These are phyloP conservation scores for Furcasterigmium furcatum DNA, from an alignment of 2,329 filamentous ascomycete species.

Conservation along the genomic window DNA sequence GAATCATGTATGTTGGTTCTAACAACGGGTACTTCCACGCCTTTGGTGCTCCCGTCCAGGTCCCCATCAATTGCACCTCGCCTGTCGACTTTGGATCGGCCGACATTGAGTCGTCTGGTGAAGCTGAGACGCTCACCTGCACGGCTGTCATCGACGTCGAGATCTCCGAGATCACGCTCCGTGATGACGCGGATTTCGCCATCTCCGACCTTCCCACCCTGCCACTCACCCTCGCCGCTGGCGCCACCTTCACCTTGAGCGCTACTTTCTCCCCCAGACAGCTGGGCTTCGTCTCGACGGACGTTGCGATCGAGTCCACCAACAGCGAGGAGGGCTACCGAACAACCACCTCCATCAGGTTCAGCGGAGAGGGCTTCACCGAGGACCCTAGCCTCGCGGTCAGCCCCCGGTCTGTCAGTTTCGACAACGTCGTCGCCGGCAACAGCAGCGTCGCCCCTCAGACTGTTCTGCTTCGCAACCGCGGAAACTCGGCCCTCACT, in stretches of 20 bases:
- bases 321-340: constrained; percentile 44
- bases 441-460: constrained; percentile 33
- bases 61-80: constrained; percentile 50
- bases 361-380: constrained; percentile 48
- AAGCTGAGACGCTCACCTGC: constrained; percentile 38
- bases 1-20: constrained; percentile 51
- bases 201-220: constrained; percentile 28
- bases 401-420: constrained; percentile 44
- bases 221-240: constrained; percentile 25
- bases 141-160: constrained; percentile 39
- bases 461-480: constrained; percentile 44
- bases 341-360: constrained; percentile 37
- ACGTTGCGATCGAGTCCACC: constrained; percentile 43
- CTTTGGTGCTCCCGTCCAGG: constrained; percentile 52
- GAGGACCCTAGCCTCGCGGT: constrained; percentile 39
- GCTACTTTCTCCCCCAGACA: constrained; percentile 39
- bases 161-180: constrained; percentile 32
- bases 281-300: constrained; percentile 45
- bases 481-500: constrained; percentile 41
- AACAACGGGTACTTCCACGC: constrained; percentile 48
- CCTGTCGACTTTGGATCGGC: constrained; percentile 43
- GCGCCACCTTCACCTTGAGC: constrained; percentile 36
- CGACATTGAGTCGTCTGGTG: constrained; percentile 25
- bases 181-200: constrained; percentile 28
- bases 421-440: constrained; percentile 45